Evolutionary conservation across 208 protist genomes (phyloP), one percentile per base, ranked within the genome.

Genomic region (Acanthamoeba healyi): DNA sequence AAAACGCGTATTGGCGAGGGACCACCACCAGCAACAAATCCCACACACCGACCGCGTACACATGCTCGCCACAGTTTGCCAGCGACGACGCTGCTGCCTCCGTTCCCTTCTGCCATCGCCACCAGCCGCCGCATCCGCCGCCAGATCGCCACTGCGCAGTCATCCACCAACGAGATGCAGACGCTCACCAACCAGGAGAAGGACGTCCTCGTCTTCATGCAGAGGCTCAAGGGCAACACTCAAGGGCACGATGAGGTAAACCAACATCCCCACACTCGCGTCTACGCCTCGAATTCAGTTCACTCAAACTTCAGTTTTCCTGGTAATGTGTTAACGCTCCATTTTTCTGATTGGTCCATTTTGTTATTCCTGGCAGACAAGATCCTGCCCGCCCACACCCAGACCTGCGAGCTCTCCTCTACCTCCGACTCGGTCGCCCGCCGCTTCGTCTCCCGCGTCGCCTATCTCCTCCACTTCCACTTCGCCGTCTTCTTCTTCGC

Each of bases 171-270:
- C 70, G 36, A 24, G 12, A 84, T 84, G 74, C 74, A 84, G 44
- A 58, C 74, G 0, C 74, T 84, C 44, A 84, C 74, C 12, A 49
- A 54, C 2, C 42, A 84, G 44, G 74, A 84, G 40, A 49, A 56
- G 24, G 74, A 84, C n/a, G 74, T 84, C 2, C 42, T 84, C 26
- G 3, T 32, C 1, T 84, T 84, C 74, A 84, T 84, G 74, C 74
- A 84, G 29, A 17, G 74, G 26, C 26, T 84, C 2, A 72, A 72
- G 63, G 24, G 63, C 51, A 58, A 15, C 5, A 51, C 51, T 22
- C 51, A 58, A 58, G 14, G 17, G 17, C 19, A 26, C 3, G 17
- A 42, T 17, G 38, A 44, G 67, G 67, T 44, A 42, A 12, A 6
- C 12, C 54, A 61, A 19, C 29, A 72, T 12, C 9, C 4, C 29